These are phyloP conservation scores for Myxozyma geophila DNA, from an alignment of 805 yeast genomes.

Conservation along the genomic window DNA sequence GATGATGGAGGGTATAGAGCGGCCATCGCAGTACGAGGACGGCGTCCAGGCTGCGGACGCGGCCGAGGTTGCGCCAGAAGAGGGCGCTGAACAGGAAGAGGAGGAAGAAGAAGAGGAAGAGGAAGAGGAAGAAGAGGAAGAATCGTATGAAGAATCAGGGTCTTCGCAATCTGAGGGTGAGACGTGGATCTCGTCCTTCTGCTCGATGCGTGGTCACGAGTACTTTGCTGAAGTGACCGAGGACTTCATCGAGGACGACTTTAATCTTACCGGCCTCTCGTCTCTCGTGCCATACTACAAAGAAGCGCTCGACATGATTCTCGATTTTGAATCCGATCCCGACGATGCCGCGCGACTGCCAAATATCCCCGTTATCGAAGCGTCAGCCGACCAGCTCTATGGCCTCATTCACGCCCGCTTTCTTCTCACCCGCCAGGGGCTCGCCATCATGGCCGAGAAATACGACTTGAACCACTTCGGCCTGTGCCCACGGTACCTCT, in stretches of 20 bases:
- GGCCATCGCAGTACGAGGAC: slow-evolving; percentile 1
- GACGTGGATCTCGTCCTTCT: slow-evolving; percentile 83
- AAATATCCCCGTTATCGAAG: slow-evolving; percentile 77
- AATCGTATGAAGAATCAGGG: slow-evolving; percentile 35
- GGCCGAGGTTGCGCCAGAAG: slow-evolving; percentile 3
- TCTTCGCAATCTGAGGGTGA: slow-evolving; percentile 55
- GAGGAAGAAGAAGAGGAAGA: slow-evolving; percentile 17
- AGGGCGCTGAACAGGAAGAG: slow-evolving; percentile 17
- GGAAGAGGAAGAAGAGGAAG: slow-evolving; percentile 32
- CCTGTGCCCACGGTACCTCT: slow-evolving; percentile 83
- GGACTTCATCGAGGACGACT: slow-evolving; percentile 94
- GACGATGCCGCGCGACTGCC: slow-evolving; percentile 58
- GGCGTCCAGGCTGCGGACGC: neutral
- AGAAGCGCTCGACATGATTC: slow-evolving; percentile 86
- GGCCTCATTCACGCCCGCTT: slow-evolving; percentile 94
- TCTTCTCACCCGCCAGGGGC: slow-evolving; percentile 85
- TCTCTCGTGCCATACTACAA: slow-evolving; percentile 86
- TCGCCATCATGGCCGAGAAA: slow-evolving; percentile 84
- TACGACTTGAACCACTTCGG: slow-evolving; percentile 90
- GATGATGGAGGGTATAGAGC: slow-evolving; percentile 33
- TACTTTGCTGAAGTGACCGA: slow-evolving; percentile 90
- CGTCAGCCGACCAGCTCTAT: slow-evolving; percentile 87
- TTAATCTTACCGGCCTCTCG: slow-evolving; percentile 87
- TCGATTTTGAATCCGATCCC: slow-evolving; percentile 63
- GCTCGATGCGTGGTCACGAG: slow-evolving; percentile 80